Conservation (phyloP, 2,329 filamentous ascomycete genomes). For the Aspergillus piperis region DNA sequence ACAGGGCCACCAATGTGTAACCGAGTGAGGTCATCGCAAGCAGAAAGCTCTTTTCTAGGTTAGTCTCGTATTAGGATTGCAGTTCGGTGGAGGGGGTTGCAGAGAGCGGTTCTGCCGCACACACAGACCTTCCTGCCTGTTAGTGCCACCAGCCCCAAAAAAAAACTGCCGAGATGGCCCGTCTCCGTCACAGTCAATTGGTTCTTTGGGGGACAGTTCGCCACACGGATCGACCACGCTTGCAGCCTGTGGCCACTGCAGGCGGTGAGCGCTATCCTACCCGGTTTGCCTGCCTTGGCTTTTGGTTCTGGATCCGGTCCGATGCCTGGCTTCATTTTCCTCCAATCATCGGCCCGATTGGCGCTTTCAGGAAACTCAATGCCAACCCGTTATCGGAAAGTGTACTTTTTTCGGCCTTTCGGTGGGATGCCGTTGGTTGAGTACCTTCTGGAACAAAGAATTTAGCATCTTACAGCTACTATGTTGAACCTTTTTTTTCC, state of each 20-base stretch:
- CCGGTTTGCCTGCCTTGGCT: slow-evolving; percentile 1
- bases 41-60: neutral
- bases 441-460: no score
- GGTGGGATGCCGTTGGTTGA: neutral
- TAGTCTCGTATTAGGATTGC: neutral
- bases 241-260: slow-evolving; percentile 3
- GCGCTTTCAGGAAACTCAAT: neutral
- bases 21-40: neutral
- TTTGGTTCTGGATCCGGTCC: slow-evolving; percentile 4
- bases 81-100: neutral
- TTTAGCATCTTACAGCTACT: no score
- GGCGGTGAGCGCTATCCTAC: neutral
- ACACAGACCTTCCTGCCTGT: neutral
- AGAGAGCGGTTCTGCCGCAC: neutral
- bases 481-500: no score
- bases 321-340: neutral
- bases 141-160: neutral
- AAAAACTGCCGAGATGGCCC: neutral
- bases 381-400: neutral
- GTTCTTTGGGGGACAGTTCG: neutral
- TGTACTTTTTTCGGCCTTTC: neutral
- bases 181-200: neutral
- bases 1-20: neutral
- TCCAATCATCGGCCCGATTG: neutral
- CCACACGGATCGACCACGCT: slow-evolving; percentile 9